Evolutionary conservation across 108 stramenopile species (phyloP), one percentile per base, ranked within the genome.

Genomic region (Cylindrotheca closterium): DNA sequence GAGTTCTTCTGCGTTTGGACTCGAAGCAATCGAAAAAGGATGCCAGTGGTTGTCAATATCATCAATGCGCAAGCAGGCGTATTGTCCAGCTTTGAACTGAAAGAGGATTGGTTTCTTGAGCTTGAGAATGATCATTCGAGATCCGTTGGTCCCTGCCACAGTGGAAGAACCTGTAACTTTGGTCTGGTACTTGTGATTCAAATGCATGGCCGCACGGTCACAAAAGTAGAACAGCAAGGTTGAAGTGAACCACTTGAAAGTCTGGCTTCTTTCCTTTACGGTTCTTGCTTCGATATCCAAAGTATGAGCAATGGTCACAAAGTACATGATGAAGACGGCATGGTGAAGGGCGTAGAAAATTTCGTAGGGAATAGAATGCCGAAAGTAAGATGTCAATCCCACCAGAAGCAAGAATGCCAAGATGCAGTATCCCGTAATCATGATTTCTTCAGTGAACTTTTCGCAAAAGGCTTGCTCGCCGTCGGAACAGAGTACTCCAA

Each of bases 181-280:
- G 5, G 65, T 61, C 1, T 67, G 23, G 63, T 71, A 71, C 17
- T 70, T 28, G 37, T 79, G 79, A 65, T 77, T 70, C 22, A 70
- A 32, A 34, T 58, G 33, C 79, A 77, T 77, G 26, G 67, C 64
- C 21, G 52, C 32, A 18, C 76, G 63, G 34, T 80, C 79, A 46
- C 76, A 77, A 30, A 73, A 34, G 48, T 80, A 80, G 31, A 54
- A 70, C 21, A 73, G 21, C 27, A 80, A 53, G 51, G 73, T 65
- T 1, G 75, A 60, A 19, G 76, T 53, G 53, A 80, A 77, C 79
- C 79, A 80, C 31, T 65, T 69, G 62, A 80, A 80, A 2, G 76
- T 77, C 45, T 80, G 79, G 30, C 72, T 74, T 21, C 79, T 45
- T 32, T 70, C 29, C 4, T 31, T 51, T 17, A 55, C 68, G 18